These are phyloP conservation scores for Cyberlindnera americana DNA, from an alignment of 805 yeast species.

Conservation along the genomic window DNA sequence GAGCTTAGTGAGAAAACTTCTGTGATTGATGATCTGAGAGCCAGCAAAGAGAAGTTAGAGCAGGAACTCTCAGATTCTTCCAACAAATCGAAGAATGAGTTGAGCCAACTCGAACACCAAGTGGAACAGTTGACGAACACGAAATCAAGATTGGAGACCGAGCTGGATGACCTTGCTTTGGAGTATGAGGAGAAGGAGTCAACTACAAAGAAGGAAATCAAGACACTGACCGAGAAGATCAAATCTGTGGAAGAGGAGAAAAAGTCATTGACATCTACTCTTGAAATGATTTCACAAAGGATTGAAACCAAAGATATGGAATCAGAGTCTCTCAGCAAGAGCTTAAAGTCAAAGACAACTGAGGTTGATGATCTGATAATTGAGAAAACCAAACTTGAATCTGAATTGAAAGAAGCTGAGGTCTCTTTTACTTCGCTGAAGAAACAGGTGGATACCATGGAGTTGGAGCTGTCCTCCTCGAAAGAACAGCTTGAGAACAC, in stretches of 20 bases:
- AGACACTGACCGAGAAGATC: conserved; percentile 25
- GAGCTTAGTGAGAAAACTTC: conserved; percentile 4
- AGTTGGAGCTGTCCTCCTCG: not conserved
- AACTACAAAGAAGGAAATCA: conserved; percentile 26
- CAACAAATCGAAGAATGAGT: not conserved
- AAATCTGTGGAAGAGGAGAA: conserved; percentile 31
- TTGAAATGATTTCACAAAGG: conserved; percentile 32
- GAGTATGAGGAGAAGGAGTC: conserved; percentile 30
- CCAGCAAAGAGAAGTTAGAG: conserved; percentile 2
- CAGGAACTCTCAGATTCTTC: conserved; percentile 1
- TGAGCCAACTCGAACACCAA: conserved; percentile 4
- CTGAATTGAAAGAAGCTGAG: conserved; percentile 6
- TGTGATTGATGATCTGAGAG: conserved; percentile 3
- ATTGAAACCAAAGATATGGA: conserved; percentile 28
- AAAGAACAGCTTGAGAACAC: conserved; percentile 7
- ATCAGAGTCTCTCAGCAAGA: conserved; percentile 17
- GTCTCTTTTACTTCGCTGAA: not conserved
- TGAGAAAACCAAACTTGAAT: not conserved
- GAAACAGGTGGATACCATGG: not conserved
- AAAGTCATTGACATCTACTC: conserved; percentile 30
- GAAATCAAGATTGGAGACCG: conserved; percentile 18
- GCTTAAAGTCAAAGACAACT: conserved; percentile 10
- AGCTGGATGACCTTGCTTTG: conserved; percentile 25
- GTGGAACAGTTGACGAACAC: conserved; percentile 6
- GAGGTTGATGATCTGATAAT: conserved; percentile 11